Base-by-base conservation (phyloP, 1,139 yeast genomes). In the Suhomyces yuchorum region DNA sequence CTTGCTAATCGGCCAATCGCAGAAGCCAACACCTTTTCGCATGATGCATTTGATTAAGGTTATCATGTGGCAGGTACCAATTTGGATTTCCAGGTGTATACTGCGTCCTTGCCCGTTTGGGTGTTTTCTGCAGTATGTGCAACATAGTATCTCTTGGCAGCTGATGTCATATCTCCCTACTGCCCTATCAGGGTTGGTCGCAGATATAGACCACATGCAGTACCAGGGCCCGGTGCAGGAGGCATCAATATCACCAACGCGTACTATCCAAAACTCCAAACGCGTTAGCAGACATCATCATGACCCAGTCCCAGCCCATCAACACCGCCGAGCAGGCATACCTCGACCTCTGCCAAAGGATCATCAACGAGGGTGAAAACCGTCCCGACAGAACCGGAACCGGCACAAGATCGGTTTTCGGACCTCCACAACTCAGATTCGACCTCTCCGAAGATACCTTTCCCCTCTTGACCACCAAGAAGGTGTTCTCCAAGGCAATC, bases 341-440 rank as follows among this genome's bases (percentile, higher is more conserved):
- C 64, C 80, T 93, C 34, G 92, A 89, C 56, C 79, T 93, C 43
- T 90, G 98, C 65, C 70, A 75, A 50, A 73, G 80, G 11, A 93
- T 95, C 64, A 84, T 93, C 28, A 75, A 78, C 3, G 82, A 87
- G 55, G 99, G 99, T 34, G 98, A 93, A 64, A 79, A 79, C 57
- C 84, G 99, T 52, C 91, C 95, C 5, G 99, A 93, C 64, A 78
- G 99, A 63, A 93, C 99, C 1, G 99, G 99, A 1, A 93, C 99
- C 0, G 99, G 99, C 9, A 95, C 99, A 1, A 75, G 72, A 54
- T 85, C 96, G 33, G 58, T 93, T 14, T 93, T 93, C 67, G 99
- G 96, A 0, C 99, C 99, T 36, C 97, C 98, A 8, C 98, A 92
- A 63, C 75, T 93, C 50, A 80, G 98, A 49, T 93, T 95, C 68